phyloP scores from a whole-genome alignment of 345 rosid genomes.

The Salix viminalis region DNA sequence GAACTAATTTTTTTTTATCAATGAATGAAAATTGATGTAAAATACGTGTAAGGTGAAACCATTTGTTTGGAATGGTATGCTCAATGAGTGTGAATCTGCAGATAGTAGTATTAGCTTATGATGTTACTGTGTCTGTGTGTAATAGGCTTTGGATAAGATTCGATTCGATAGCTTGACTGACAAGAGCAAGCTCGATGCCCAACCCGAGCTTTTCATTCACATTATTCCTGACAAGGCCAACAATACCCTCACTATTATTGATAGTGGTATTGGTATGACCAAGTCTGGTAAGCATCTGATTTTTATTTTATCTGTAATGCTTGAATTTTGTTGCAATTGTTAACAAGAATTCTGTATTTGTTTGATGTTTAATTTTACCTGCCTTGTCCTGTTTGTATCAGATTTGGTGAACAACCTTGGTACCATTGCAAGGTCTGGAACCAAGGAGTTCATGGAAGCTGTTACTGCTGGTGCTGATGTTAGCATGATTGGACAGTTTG shows the following conservation, averaged over 20 bases:
- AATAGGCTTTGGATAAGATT: constrained; percentile 4
- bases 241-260: background rate
- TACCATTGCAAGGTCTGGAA: constrained; percentile 5
- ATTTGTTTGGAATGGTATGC: background rate
- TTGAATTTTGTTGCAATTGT: background rate
- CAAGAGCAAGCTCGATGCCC: constrained; percentile 7
- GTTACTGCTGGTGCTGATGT: background rate
- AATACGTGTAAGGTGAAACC: background rate
- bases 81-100: background rate
- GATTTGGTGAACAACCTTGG: constrained; percentile 6
- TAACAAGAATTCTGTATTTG: background rate
- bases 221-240: background rate
- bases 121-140: no score
- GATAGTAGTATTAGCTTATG: background rate
- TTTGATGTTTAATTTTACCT: background rate
- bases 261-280: constrained; percentile 7
- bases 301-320: background rate
- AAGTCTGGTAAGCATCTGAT: background rate
- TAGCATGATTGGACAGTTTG: constrained; percentile 11
- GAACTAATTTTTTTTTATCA: background rate
- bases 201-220: constrained; percentile 2
- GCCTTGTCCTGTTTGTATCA: background rate
- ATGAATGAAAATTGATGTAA: background rate
- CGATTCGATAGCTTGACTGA: constrained; percentile 8
- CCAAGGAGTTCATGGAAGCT: constrained; percentile 5